These are phyloP conservation scores for Ramalina intermedia DNA, from an alignment of 495 filamentous ascomycete genomes.

Conservation along the genomic window DNA sequence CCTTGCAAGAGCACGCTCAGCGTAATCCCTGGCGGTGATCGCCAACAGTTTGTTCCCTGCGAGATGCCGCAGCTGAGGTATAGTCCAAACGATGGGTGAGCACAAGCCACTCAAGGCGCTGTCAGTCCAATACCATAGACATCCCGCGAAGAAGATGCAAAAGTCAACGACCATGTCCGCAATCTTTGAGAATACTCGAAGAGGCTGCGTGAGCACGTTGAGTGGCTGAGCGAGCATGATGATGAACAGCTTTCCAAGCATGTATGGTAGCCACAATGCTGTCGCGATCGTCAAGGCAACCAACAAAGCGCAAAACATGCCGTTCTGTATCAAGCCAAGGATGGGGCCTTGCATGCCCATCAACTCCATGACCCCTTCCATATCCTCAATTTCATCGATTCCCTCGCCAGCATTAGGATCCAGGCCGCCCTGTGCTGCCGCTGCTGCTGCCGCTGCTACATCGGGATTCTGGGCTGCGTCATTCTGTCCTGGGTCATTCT, in stretches of 20 bases:
- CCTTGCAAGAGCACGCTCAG: conserved; percentile 16
- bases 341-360: conserved; percentile 93
- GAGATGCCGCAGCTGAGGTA: conserved; percentile 29
- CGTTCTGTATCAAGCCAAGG: conserved; percentile 80
- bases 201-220: conserved; percentile 51
- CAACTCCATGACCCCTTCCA: conserved; percentile 94
- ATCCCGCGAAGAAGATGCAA: conserved; percentile 40
- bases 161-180: conserved; percentile 59
- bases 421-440: conserved; percentile 32
- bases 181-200: conserved; percentile 50
- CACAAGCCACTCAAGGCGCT: conserved; percentile 29
- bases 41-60: conserved; percentile 19
- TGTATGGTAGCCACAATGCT: conserved; percentile 83
- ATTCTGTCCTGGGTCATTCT: conserved; percentile 14
- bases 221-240: conserved; percentile 68
- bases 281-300: conserved; percentile 72
- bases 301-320: conserved; percentile 80
- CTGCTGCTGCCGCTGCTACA: conserved; percentile 17
- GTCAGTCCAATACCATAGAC: conserved; percentile 38
- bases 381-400: conserved; percentile 79
- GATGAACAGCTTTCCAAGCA: conserved; percentile 71
- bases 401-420: conserved; percentile 46
- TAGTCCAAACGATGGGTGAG: conserved; percentile 27
- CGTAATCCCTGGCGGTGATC: conserved; percentile 14
- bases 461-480: conserved; percentile 24